Percentiles rank a stretch among this genome's conserved stretches.
Conservation (phyloP, 2,329 filamentous ascomycete species). For the Colletotrichum lentis region DNA sequence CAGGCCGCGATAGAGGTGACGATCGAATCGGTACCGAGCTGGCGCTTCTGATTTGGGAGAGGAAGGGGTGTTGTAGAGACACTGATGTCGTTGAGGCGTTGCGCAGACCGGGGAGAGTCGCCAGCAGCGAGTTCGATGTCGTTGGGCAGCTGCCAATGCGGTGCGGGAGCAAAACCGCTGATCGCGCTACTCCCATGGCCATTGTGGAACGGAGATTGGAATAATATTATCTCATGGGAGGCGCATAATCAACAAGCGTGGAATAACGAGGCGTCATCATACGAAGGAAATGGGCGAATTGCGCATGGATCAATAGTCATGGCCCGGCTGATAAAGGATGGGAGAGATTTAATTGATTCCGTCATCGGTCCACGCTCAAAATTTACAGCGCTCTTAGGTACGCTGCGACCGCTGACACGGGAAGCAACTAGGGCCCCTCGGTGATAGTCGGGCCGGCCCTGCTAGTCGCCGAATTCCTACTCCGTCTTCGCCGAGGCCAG, state of each 20-base stretch:
- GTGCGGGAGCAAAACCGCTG: conserved; percentile 57
- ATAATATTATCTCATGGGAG: conserved; percentile 33
- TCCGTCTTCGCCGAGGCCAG: conserved; percentile 18
- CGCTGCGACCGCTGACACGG: conserved; percentile 11
- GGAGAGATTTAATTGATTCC: conserved; percentile 10
- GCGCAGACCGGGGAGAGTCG: conserved; percentile 38
- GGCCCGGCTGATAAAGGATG: neutral
- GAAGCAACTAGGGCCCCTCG: conserved; percentile 11
- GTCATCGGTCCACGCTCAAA: conserved; percentile 31
- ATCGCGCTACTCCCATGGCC: conserved; percentile 57
- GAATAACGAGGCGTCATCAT: conserved; percentile 32
- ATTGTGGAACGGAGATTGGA: conserved; percentile 26
- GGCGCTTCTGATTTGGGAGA: conserved; percentile 20
- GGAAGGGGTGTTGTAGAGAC: conserved; percentile 25
- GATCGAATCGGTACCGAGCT: conserved; percentile 7
- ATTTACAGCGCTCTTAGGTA: conserved; percentile 22
- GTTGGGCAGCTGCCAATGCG: conserved; percentile 48
- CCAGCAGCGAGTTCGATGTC: conserved; percentile 22
- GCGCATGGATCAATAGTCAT: conserved; percentile 19
- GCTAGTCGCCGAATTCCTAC: conserved; percentile 14
- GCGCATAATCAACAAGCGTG: conserved; percentile 32
- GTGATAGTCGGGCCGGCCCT: conserved; percentile 32
- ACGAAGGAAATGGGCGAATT: conserved; percentile 14
- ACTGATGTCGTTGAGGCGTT: conserved; percentile 22
- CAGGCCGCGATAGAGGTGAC: neutral